Conservation (phyloP, 1,284 basidiomycete species). For the Gymnopus androsaceus region DNA sequence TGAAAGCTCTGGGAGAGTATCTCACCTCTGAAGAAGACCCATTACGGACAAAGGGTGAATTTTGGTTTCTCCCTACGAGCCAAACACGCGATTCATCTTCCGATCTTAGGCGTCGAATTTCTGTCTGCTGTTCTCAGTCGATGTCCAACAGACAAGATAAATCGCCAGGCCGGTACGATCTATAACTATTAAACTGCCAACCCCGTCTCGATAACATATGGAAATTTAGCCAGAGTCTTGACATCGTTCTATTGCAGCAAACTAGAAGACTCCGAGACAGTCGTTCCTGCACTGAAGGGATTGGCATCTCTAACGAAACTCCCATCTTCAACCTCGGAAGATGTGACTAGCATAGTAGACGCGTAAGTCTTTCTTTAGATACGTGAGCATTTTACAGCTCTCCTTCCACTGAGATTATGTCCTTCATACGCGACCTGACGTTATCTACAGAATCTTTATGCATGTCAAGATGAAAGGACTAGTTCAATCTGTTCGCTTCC, state of each 20-base stretch:
- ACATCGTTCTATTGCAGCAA: conserved; percentile 85
- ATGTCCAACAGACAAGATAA: conserved; percentile 68
- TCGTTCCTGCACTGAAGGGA: conserved; percentile 77
- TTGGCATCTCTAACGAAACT: conserved; percentile 69
- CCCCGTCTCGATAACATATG: conserved; percentile 1
- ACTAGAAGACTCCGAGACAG: conserved; percentile 81
- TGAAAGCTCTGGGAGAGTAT: conserved; percentile 85
- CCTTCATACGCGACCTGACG: neutral
- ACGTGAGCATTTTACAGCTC: no score
- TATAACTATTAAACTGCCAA: neutral
- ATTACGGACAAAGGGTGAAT: conserved; percentile 72
- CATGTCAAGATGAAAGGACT: conserved; percentile 83
- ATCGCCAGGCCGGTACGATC: conserved; percentile 76
- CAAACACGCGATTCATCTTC: neutral
- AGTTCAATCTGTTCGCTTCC: conserved; percentile 81
- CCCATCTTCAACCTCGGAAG: conserved; percentile 69
- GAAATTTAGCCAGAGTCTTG: conserved; percentile 73
- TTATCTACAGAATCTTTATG: conserved; percentile 61
- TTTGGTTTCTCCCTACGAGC: conserved; percentile 12
- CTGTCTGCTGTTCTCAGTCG: conserved; percentile 65
- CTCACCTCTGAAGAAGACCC: conserved; percentile 85
- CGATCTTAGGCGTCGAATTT: conserved; percentile 68
- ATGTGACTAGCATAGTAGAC: conserved; percentile 67
- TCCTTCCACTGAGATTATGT: neutral
- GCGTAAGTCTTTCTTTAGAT: conserved; percentile 55